Conservation (phyloP, 1,284 basidiomycete genomes). For the Abortiporus biennis region DNA sequence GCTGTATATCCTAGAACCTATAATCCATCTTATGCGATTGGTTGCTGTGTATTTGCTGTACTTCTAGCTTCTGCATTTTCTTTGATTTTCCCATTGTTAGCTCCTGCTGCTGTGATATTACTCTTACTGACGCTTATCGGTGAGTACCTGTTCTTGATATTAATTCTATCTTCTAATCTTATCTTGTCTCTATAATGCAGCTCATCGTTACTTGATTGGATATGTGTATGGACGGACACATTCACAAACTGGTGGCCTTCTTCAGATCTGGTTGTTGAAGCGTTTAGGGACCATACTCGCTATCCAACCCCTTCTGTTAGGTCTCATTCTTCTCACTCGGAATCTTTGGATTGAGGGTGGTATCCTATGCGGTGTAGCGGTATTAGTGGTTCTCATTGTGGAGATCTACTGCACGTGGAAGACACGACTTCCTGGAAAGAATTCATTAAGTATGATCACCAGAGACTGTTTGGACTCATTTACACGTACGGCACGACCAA, state of each 20-base stretch:
- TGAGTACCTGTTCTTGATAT: constrained; percentile 25
- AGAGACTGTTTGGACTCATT: constrained; percentile 54
- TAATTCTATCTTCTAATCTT: neutral
- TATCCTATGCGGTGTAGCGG: constrained; percentile 49
- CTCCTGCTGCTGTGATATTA: constrained; percentile 61
- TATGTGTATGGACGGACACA: constrained; percentile 69
- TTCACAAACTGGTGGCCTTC: constrained; percentile 63
- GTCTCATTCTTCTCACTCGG: constrained; percentile 63
- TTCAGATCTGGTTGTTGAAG: constrained; percentile 71
- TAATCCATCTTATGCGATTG: constrained; percentile 59
- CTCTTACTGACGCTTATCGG: constrained; percentile 66
- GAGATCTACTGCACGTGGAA: constrained; percentile 50
- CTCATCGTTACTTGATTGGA: constrained; percentile 69
- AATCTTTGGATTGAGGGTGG: constrained; percentile 67
- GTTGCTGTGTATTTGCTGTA: constrained; percentile 61
- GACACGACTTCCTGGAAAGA: constrained; percentile 39
- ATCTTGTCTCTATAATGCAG: constrained; percentile 25
- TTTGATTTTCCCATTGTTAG: constrained; percentile 72
- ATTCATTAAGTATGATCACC: constrained; percentile 49
- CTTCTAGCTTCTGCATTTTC: constrained; percentile 68
- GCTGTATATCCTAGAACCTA: constrained; percentile 70
- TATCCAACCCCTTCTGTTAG: constrained; percentile 69
- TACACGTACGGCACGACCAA: constrained; percentile 32
- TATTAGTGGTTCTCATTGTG: constrained; percentile 47
- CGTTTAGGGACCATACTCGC: constrained; percentile 60